These are phyloP conservation scores for Acrocalymma vagum DNA, from an alignment of 2,329 filamentous ascomycete genomes.

Conservation along the genomic window DNA sequence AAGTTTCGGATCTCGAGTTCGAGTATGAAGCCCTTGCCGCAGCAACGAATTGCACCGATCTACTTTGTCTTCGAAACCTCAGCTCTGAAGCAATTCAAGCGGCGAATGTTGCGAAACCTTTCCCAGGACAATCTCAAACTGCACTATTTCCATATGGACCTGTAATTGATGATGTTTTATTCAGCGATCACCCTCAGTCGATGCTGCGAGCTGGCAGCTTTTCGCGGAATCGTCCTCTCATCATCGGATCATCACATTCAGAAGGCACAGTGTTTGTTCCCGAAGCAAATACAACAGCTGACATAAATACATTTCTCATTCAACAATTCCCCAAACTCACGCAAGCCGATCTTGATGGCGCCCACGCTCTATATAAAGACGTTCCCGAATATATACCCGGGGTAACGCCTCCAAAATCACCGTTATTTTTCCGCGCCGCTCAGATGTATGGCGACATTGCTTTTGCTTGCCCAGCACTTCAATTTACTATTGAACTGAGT, in stretches of 20 bases:
- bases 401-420: no score
- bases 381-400: no score
- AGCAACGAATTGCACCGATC: background rate
- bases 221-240: background rate
- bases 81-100: constrained; percentile 1
- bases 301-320: constrained; percentile 1
- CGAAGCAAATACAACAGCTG: background rate
- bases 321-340: no score
- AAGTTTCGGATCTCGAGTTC: background rate
- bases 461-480: no score
- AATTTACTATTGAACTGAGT: no score
- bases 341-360: no score
- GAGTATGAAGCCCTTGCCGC: background rate
- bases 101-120: background rate
- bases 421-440: no score
- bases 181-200: background rate
- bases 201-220: background rate
- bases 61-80: background rate
- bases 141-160: background rate
- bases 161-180: background rate
- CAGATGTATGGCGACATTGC: no score
- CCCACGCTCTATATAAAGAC: no score
- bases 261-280: background rate
- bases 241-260: background rate
- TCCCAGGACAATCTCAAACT: background rate